Evolutionary conservation across 257 asterid species (phyloP).

Genomic region (Salvia rosmarinus): DNA sequence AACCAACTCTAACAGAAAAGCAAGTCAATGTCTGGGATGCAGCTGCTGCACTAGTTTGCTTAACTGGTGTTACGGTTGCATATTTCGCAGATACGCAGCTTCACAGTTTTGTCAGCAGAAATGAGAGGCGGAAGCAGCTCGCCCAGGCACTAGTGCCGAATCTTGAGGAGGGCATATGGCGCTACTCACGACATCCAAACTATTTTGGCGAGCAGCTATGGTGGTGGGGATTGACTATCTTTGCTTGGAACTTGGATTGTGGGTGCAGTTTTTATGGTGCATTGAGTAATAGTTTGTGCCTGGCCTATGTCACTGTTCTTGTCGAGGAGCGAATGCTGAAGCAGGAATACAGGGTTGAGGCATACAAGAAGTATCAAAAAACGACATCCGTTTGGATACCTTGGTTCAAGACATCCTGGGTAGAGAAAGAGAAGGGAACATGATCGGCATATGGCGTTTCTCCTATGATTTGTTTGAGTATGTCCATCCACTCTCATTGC

Average conservation of each 20-base stretch:
- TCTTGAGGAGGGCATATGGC: constrained; percentile 85
- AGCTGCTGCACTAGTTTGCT: constrained; percentile 57
- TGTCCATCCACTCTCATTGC: constrained; percentile 22
- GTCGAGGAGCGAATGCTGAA: constrained; percentile 84
- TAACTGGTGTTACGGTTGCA: constrained; percentile 64
- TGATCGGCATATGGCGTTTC: constrained; percentile 26
- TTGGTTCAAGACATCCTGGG: constrained; percentile 69
- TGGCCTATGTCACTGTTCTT: constrained; percentile 83
- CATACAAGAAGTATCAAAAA: constrained; percentile 66
- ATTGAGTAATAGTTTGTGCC: constrained; percentile 66
- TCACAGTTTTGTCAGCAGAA: constrained; percentile 62
- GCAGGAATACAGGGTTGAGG: constrained; percentile 73
- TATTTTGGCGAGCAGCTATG: constrained; percentile 94
- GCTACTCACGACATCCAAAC: constrained; percentile 85
- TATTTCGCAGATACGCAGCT: constrained; percentile 84
- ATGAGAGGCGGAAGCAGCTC: constrained; percentile 47
- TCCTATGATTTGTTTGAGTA: constrained; percentile 23
- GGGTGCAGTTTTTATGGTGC: constrained; percentile 71
- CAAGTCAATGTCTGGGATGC: constrained; percentile 62
- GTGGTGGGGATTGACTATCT: constrained; percentile 93
- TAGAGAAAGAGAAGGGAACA: constrained; percentile 29
- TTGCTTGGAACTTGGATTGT: constrained; percentile 75
- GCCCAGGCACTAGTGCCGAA: constrained; percentile 57
- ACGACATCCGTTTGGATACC: constrained; percentile 87
- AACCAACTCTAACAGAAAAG: constrained; percentile 42